Evolutionary conservation across 257 asterid genomes (phyloP).

Genomic region (Capsicum pubescens): DNA sequence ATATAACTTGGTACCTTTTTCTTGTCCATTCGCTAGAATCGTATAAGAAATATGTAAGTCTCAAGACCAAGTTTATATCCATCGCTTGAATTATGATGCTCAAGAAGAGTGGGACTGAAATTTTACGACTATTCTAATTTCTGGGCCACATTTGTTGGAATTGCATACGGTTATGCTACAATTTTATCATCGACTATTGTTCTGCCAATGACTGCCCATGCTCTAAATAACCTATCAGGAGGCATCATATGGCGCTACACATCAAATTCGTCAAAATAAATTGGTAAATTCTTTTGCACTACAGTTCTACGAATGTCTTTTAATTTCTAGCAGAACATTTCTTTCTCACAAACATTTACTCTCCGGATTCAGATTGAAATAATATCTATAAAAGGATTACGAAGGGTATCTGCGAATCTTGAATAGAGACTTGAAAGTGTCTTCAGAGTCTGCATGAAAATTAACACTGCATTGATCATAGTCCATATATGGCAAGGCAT

Average conservation of each 20-base stretch:
- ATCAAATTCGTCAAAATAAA: slow-evolving; percentile 48
- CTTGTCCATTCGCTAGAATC: too few species aligned
- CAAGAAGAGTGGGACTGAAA: too few species aligned
- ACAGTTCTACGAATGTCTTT: neutral
- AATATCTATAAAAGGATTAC: neutral
- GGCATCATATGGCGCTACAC: slow-evolving; percentile 74
- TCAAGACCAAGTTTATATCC: too few species aligned
- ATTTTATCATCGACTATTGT: slow-evolving; percentile 57
- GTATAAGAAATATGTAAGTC: too few species aligned
- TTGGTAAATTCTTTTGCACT: slow-evolving; percentile 17
- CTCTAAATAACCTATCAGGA: slow-evolving; percentile 77
- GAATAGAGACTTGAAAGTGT: neutral
- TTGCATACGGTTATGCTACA: too few species aligned
- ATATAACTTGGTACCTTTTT: too few species aligned
- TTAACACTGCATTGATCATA: neutral
- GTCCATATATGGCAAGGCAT: neutral
- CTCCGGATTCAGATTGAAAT: neutral
- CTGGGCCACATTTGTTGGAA: too few species aligned
- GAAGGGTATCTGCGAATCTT: neutral
- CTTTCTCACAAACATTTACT: neutral
- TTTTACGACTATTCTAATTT: too few species aligned
- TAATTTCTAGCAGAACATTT: neutral
- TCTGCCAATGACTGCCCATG: slow-evolving; percentile 90
- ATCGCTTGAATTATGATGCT: too few species aligned
- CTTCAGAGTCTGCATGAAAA: neutral